phyloP scores from a whole-genome alignment of 257 asterid species.

The Jacaranda mimosifolia region DNA sequence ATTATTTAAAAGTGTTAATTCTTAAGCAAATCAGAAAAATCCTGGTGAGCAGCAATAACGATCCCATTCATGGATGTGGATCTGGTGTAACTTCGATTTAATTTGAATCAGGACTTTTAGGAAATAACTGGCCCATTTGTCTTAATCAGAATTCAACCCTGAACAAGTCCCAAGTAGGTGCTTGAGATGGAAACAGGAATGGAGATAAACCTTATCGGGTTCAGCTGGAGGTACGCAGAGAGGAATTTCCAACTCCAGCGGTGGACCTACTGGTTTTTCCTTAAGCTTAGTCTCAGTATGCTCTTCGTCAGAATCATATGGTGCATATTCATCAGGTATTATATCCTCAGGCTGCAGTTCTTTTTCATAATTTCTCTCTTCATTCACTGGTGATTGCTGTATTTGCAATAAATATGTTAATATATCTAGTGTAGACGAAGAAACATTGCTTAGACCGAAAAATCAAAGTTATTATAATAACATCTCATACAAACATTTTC shows the following conservation, averaged over 20 bases:
- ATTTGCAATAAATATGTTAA: constrained; percentile 23
- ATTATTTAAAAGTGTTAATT: not conserved
- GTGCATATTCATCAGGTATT: constrained; percentile 88
- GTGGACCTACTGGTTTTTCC: constrained; percentile 96
- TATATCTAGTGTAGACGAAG: constrained; percentile 7
- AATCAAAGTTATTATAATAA: constrained; percentile 15
- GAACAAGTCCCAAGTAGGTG: not conserved
- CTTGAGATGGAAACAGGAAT: constrained; percentile 19
- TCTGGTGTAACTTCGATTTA: not conserved
- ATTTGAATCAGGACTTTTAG: constrained; percentile 11
- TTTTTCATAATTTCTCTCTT: constrained; percentile 70
- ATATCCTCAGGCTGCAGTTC: constrained; percentile 87
- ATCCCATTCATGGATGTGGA: not conserved
- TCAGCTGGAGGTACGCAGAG: constrained; percentile 80
- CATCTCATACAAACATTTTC: constrained; percentile 51
- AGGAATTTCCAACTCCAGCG: constrained; percentile 94
- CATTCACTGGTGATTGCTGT: constrained; percentile 80
- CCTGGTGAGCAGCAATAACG: not conserved
- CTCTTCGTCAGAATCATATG: constrained; percentile 87
- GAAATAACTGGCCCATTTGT: too few species aligned
- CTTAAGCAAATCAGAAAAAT: not conserved
- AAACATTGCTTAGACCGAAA: not conserved
- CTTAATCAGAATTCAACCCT: too few species aligned
- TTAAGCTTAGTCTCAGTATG: constrained; percentile 66
- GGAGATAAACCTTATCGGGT: constrained; percentile 67